phyloP scores from a whole-genome alignment of 495 filamentous ascomycete species.

The Hyaloscypha hepaticicola region DNA sequence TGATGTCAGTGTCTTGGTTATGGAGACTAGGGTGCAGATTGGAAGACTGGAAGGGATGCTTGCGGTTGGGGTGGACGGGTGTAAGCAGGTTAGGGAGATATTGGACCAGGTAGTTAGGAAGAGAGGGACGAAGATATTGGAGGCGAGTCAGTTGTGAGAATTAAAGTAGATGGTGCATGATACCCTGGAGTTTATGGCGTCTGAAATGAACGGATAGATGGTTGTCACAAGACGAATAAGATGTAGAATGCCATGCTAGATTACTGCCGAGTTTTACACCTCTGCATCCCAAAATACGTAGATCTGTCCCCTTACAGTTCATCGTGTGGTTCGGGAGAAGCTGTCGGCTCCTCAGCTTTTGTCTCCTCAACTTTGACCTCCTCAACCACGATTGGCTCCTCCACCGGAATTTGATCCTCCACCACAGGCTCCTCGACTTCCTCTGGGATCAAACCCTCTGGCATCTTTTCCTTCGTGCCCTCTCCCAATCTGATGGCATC shows the following conservation, averaged over 20 bases:
- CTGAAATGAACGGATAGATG: neutral
- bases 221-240: neutral
- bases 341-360: neutral
- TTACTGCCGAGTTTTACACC: neutral
- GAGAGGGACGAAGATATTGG: slow-evolving; percentile 63
- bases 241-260: neutral
- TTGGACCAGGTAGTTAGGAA: slow-evolving; percentile 67
- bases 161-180: slow-evolving; percentile 12
- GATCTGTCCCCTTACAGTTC: slow-evolving; percentile 22
- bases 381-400: slow-evolving; percentile 10
- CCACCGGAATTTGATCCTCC: slow-evolving; percentile 3
- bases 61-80: slow-evolving; percentile 87
- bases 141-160: slow-evolving; percentile 33
- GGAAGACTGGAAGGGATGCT: slow-evolving; percentile 85
- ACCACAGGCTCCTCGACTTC: slow-evolving; percentile 33
- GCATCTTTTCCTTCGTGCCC: slow-evolving; percentile 75
- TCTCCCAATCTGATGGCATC: slow-evolving; percentile 87
- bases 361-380: slow-evolving; percentile 18
- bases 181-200: slow-evolving; percentile 24
- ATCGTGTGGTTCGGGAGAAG: slow-evolving; percentile 26
- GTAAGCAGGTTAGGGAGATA: slow-evolving; percentile 78
- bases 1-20: slow-evolving; percentile 72
- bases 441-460: slow-evolving; percentile 62
- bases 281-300: neutral
- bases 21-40: slow-evolving; percentile 81